Evolutionary conservation across 768 basidiomycete genomes (phyloP).

Genomic region (Mycena galopus): DNA sequence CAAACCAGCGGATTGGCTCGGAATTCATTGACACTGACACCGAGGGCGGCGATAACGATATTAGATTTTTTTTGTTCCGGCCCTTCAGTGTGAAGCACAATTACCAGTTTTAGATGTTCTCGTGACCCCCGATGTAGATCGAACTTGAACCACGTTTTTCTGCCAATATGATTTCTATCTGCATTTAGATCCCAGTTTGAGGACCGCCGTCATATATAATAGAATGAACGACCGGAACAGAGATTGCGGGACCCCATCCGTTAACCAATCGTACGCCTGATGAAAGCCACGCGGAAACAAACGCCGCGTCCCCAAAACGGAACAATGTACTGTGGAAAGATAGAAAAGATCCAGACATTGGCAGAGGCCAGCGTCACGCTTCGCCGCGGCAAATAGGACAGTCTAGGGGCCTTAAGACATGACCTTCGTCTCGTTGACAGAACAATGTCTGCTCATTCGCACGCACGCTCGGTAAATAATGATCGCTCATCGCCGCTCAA

Average conservation of each 20-base stretch:
- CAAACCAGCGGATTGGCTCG: too few relatives aligned
- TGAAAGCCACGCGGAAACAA: background rate
- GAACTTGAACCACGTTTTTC: background rate
- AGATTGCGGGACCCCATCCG: background rate
- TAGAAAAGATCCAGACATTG: background rate
- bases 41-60: too few relatives aligned
- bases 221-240: background rate
- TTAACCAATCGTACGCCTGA: background rate
- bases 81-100: too few relatives aligned
- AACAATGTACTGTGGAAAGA: background rate
- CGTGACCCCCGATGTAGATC: background rate
- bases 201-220: too few relatives aligned
- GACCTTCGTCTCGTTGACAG: too few relatives aligned
- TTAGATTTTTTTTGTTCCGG: too few relatives aligned
- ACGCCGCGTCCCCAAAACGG: background rate
- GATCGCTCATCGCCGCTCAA: background rate
- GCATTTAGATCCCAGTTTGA: background rate
- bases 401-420: background rate
- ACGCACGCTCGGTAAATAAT: background rate
- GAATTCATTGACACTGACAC: too few relatives aligned
- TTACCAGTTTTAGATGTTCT: background rate
- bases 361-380: background rate
- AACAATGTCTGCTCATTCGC: background rate
- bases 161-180: background rate
- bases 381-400: background rate